Conservation (phyloP, 169 alveolate genomes). For the Toxoplasma gondii region DNA sequence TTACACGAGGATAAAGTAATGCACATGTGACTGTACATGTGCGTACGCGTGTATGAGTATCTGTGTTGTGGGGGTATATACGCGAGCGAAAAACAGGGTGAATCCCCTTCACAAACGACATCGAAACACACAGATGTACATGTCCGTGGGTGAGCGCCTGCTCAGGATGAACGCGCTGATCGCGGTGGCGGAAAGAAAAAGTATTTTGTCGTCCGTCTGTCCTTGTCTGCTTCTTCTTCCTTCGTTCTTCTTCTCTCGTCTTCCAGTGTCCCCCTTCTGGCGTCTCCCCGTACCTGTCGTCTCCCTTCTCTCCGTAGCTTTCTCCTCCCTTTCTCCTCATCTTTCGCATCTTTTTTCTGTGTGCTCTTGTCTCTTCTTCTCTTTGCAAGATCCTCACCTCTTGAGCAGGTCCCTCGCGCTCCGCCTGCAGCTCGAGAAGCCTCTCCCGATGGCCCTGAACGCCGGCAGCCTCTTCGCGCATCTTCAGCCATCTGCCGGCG, state of each 20-base stretch:
- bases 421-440: not conserved
- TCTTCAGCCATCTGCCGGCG: not conserved
- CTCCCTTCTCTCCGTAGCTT: not conserved
- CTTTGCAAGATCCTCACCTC: not conserved
- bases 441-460: not conserved
- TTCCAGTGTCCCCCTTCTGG: no score
- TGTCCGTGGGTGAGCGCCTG: no score
- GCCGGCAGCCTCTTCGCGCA: slow-evolving; percentile 6
- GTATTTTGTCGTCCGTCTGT: not conserved
- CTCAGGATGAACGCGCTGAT: no score
- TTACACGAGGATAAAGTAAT: not conserved
- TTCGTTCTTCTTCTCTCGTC: not conserved
- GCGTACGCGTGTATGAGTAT: no score
- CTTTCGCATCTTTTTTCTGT: not conserved
- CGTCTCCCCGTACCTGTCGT: no score
- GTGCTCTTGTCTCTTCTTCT: not conserved
- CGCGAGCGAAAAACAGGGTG: no score
- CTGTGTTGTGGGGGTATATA: no score
- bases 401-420: not conserved
- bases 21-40: no score
- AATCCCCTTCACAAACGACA: no score
- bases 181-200: no score
- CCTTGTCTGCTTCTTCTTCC: not conserved
- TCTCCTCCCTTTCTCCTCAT: not conserved
- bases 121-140: no score